These are phyloP conservation scores for Sambucus nigra DNA, from an alignment of 129 eudicot genomes.

Conservation along the genomic window DNA sequence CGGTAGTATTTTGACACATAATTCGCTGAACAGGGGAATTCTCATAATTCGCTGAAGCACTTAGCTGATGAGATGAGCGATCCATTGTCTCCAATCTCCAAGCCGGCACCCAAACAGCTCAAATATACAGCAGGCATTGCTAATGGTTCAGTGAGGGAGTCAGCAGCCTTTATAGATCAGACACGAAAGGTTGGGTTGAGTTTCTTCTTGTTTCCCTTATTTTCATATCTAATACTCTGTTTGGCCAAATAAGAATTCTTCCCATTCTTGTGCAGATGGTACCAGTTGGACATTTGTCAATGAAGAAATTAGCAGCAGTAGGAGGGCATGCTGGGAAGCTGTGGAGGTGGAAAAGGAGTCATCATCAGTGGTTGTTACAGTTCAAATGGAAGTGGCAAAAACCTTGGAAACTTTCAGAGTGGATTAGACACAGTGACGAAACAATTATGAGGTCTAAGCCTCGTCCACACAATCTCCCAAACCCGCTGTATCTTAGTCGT, in stretches of 20 bases:
- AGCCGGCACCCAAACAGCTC: conserved; percentile 89
- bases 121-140: conserved; percentile 93
- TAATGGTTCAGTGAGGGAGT: conserved; percentile 72
- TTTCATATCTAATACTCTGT: not conserved
- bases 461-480: conserved; percentile 48
- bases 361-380: conserved; percentile 68
- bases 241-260: conserved; percentile 7
- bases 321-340: conserved; percentile 69
- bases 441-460: conserved; percentile 50
- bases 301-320: conserved; percentile 66
- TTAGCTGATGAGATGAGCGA: conserved; percentile 72
- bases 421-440: conserved; percentile 66
- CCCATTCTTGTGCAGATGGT: conserved; percentile 57
- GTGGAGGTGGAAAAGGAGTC: conserved; percentile 76
- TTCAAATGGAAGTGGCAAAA: conserved; percentile 80
- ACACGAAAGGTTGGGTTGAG: conserved; percentile 64
- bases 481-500: conserved; percentile 21
- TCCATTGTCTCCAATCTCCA: conserved; percentile 73
- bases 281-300: conserved; percentile 66
- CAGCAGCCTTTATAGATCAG: conserved; percentile 87
- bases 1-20: conserved; percentile 4
- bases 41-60: conserved; percentile 62
- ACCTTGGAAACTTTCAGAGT: conserved; percentile 66
- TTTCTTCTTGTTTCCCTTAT: not conserved
- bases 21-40: conserved; percentile 40